Evolutionary conservation across 768 basidiomycete genomes (phyloP).

Genomic region (Naganishia randhawae): DNA sequence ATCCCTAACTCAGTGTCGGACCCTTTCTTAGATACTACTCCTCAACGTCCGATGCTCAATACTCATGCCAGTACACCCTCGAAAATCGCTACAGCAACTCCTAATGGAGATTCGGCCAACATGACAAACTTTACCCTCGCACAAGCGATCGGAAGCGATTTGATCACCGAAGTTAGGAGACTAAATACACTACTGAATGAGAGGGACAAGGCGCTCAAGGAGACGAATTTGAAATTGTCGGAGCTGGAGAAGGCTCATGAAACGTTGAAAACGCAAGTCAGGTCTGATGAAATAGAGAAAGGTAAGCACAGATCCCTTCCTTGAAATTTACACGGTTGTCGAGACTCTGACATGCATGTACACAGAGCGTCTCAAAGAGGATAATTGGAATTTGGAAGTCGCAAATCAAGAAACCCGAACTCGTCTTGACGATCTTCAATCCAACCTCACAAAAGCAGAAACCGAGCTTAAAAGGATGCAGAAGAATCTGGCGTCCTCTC

Average conservation of each 20-base stretch:
- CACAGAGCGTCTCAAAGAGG: slow-evolving; percentile 90
- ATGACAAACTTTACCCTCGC: slow-evolving; percentile 12
- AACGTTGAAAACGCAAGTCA: slow-evolving; percentile 37
- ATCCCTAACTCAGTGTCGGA: slow-evolving; percentile 13
- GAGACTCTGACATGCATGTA: not conserved
- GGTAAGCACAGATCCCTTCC: slow-evolving; percentile 33
- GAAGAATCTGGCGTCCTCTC: slow-evolving; percentile 66
- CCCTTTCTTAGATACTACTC: slow-evolving; percentile 14
- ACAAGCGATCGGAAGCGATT: slow-evolving; percentile 13
- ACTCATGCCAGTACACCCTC: slow-evolving; percentile 1
- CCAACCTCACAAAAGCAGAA: slow-evolving; percentile 67
- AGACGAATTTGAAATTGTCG: slow-evolving; percentile 23
- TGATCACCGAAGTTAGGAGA: slow-evolving; percentile 25
- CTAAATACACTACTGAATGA: slow-evolving; percentile 10
- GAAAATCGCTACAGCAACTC: slow-evolving; percentile 9
- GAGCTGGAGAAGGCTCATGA: slow-evolving; percentile 35
- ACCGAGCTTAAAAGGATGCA: slow-evolving; percentile 76
- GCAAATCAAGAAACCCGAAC: slow-evolving; percentile 77
- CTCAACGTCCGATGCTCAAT: slow-evolving; percentile 12
- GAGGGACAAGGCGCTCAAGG: slow-evolving; percentile 27
- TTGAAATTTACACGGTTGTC: no score
- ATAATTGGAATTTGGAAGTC: slow-evolving; percentile 98
- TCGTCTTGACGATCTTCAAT: slow-evolving; percentile 64
- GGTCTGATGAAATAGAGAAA: slow-evolving; percentile 41
- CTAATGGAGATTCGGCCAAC: slow-evolving; percentile 9